Percentiles rank a stretch among this genome's conserved stretches.
These are phyloP conservation scores for Candida sp. DNA, from an alignment of 1,139 yeast genomes.

Conservation along the genomic window DNA sequence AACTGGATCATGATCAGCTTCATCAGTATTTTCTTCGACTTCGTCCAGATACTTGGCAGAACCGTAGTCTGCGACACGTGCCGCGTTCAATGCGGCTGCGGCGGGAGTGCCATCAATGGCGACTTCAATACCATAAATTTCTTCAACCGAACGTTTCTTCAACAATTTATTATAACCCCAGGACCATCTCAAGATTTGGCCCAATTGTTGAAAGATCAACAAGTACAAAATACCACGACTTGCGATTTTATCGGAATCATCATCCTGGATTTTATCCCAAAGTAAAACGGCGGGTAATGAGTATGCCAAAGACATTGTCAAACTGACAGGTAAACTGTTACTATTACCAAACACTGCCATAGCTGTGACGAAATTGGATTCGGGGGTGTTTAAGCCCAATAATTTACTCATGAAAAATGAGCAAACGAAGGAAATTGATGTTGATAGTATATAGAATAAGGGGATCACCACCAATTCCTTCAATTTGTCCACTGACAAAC, in stretches of 20 bases:
- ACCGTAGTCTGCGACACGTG: constrained; percentile 5
- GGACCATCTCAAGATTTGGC: constrained; percentile 83
- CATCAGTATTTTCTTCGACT: background rate
- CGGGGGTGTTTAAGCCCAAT: constrained; percentile 56
- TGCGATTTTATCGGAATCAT: constrained; percentile 68
- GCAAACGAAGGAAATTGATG: constrained; percentile 56
- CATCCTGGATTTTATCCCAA: constrained; percentile 73
- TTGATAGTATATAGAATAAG: constrained; percentile 62
- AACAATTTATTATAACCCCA: constrained; percentile 85
- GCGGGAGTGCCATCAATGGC: constrained; percentile 9
- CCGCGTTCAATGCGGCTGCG: constrained; percentile 7
- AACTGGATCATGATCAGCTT: constrained; percentile 3
- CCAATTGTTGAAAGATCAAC: constrained; percentile 79
- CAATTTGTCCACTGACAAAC: constrained; percentile 63
- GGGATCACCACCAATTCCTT: constrained; percentile 73
- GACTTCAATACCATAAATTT: constrained; percentile 25
- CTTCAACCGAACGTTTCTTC: constrained; percentile 45
- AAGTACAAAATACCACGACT: constrained; percentile 77
- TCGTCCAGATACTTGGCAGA: background rate
- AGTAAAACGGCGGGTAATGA: constrained; percentile 61
- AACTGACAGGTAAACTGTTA: constrained; percentile 75
- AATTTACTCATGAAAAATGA: constrained; percentile 47
- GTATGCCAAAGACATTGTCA: constrained; percentile 68
- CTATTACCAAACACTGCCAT: constrained; percentile 89
- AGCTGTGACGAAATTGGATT: constrained; percentile 78